Conservation (phyloP, 768 basidiomycete species). For the Amanita pallidorosea region DNA sequence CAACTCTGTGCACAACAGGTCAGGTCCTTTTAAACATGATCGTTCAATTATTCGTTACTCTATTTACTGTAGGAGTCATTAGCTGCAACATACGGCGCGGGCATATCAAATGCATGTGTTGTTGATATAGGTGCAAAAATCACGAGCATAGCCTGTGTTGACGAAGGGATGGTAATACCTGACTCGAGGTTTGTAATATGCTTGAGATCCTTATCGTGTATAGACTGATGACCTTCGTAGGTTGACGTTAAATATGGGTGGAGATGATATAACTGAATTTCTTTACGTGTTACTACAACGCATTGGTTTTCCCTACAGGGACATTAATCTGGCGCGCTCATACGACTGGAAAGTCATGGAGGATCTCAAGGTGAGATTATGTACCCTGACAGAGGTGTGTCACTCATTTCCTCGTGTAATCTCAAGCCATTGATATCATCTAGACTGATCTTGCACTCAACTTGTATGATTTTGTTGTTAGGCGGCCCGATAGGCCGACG, state of each 20-base stretch:
- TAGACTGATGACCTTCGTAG: constrained; percentile 21
- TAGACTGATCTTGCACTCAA: constrained; percentile 87
- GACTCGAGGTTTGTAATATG: constrained; percentile 64
- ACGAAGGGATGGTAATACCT: constrained; percentile 80
- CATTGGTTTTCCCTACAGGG: constrained; percentile 82
- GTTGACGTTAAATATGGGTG: constrained; percentile 78
- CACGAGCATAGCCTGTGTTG: constrained; percentile 86
- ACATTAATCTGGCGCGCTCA: constrained; percentile 61
- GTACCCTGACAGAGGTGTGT: constrained; percentile 80
- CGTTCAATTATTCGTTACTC: neutral
- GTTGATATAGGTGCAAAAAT: constrained; percentile 85
- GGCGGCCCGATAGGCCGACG: constrained; percentile 62
- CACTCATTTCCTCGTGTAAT: constrained; percentile 3
- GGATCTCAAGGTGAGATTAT: constrained; percentile 76
- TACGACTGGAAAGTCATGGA: constrained; percentile 92
- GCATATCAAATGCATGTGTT: constrained; percentile 90
- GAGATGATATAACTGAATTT: constrained; percentile 92
- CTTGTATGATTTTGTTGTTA: constrained; percentile 82
- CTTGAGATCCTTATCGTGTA: neutral
- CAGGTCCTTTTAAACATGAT: constrained; percentile 2
- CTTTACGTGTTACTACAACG: constrained; percentile 68
- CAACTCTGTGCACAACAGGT: constrained; percentile 91
- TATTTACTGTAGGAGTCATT: constrained; percentile 61
- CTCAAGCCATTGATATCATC: neutral
- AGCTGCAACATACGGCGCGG: constrained; percentile 91